Conservation (phyloP, 345 rosid genomes). For the Linum trigynum region DNA sequence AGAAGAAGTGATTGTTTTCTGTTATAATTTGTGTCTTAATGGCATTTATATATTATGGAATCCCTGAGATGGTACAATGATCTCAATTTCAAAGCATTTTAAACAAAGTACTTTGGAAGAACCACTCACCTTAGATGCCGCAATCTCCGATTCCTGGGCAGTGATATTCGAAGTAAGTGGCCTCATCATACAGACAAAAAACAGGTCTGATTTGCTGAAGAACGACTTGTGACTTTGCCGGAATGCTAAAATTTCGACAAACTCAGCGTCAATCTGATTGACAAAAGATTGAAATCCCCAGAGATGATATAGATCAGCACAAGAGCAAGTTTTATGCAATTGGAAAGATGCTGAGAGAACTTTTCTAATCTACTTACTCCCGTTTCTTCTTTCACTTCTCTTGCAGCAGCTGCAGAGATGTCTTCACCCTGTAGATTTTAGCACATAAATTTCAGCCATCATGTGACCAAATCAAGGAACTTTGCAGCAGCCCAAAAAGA, state of each 20-base stretch:
- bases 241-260: constrained; percentile 53
- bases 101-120: too few species aligned
- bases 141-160: constrained; percentile 48
- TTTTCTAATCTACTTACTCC: constrained; percentile 40
- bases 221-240: constrained; percentile 57
- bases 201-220: constrained; percentile 46
- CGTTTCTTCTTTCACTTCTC: constrained; percentile 89
- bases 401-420: constrained; percentile 40
- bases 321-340: neutral
- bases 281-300: constrained; percentile 8
- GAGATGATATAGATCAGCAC: constrained; percentile 6
- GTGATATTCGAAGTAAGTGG: constrained; percentile 36
- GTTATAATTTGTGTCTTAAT: too few species aligned
- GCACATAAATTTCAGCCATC: neutral
- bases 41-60: too few species aligned
- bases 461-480: neutral
- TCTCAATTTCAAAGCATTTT: neutral
- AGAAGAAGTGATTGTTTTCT: too few species aligned
- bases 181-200: constrained; percentile 45
- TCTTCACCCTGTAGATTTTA: constrained; percentile 57
- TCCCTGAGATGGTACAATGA: too few species aligned
- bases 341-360: neutral
- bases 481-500: neutral
- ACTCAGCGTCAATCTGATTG: constrained; percentile 54
- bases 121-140: constrained; percentile 42